These are phyloP conservation scores for Coemansia nantahalensis DNA, from an alignment of 192 early-diverging fungal genomes.

Conservation along the genomic window DNA sequence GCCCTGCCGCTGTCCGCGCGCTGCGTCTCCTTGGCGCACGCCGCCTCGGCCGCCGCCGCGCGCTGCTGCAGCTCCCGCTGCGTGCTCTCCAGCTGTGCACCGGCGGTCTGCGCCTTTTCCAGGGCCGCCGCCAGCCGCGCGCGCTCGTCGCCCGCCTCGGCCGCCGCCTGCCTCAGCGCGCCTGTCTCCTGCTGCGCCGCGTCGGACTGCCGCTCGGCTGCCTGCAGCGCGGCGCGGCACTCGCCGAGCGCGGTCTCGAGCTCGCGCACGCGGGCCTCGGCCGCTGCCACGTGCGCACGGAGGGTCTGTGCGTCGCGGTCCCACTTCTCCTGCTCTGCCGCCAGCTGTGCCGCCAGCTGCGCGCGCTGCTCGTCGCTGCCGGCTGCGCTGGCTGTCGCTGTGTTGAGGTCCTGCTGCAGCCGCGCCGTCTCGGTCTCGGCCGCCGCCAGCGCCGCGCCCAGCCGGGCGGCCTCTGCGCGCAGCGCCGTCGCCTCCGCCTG, in stretches of 20 bases:
- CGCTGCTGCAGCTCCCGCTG: slow-evolving; percentile 21
- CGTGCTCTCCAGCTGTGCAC: slow-evolving; percentile 22
- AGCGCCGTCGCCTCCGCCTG: slow-evolving; percentile 1
- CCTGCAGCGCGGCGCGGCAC: neutral
- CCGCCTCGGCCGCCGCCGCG: slow-evolving; percentile 2
- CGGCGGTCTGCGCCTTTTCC: slow-evolving; percentile 34
- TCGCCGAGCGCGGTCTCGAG: slow-evolving; percentile 6
- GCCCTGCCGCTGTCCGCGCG: slow-evolving; percentile 6
- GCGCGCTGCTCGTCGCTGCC: neutral
- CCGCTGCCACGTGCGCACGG: neutral
- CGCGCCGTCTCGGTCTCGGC: slow-evolving; percentile 7
- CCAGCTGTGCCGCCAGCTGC: slow-evolving; percentile 2
- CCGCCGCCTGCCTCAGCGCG: neutral
- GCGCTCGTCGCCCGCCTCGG: slow-evolving; percentile 18
- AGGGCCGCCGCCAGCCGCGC: slow-evolving; percentile 27
- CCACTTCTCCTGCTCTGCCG: neutral
- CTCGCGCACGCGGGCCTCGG: neutral
- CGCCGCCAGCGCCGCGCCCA: neutral
- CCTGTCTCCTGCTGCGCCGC: neutral
- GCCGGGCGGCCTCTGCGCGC: neutral
- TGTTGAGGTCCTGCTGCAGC: neutral
- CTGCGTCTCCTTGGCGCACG: slow-evolving; percentile 5
- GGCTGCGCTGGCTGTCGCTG: too few relatives aligned
- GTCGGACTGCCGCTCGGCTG: slow-evolving; percentile 1
- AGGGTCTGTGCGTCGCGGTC: slow-evolving; percentile 1